A percentile compares a stretch with the other conserved stretches of the same genome.
Evolutionary conservation across 805 yeast species (phyloP).

Genomic region (Candida palmyrensis): DNA sequence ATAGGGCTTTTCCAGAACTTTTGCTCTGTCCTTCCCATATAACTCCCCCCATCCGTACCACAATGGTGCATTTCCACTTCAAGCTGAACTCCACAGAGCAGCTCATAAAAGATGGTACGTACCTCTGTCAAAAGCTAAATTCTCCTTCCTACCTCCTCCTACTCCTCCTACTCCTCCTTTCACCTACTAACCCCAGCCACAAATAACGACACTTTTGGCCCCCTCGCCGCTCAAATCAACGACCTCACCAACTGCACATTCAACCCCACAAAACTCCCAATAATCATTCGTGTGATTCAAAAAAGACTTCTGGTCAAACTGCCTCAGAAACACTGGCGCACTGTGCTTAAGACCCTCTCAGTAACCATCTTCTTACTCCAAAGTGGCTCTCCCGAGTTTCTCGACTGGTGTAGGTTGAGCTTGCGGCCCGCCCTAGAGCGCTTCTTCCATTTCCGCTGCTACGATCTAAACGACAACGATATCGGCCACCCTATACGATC

Average conservation of each 20-base stretch:
- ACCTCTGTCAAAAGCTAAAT: too few species aligned
- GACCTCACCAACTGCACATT: slow-evolving; percentile 46
- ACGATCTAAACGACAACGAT: slow-evolving; percentile 14
- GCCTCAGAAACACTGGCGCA: slow-evolving; percentile 26
- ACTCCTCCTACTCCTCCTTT: background rate
- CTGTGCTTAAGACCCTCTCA: slow-evolving; percentile 46
- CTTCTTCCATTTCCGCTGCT: slow-evolving; percentile 20
- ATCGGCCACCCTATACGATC: slow-evolving; percentile 29
- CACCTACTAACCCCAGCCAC: slow-evolving; percentile 32
- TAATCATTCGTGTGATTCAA: slow-evolving; percentile 34
- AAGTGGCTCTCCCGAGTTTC: slow-evolving; percentile 49
- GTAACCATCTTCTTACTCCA: slow-evolving; percentile 47
- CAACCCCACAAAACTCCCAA: slow-evolving; percentile 30
- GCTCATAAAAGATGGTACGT: too few species aligned
- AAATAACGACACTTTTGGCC: slow-evolving; percentile 49
- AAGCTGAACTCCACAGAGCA: slow-evolving; percentile 10
- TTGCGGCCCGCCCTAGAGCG: slow-evolving; percentile 19
- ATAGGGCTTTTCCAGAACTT: too few species aligned
- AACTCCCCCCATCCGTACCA: too few species aligned
- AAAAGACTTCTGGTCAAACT: slow-evolving; percentile 31
- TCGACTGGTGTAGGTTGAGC: slow-evolving; percentile 42
- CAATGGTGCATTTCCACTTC: slow-evolving; percentile 1
- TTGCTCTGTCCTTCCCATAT: too few species aligned
- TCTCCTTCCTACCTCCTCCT: background rate
- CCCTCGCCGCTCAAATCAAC: slow-evolving; percentile 50